phyloP scores from a whole-genome alignment of 139 green algal genomes.

The Yamagishiella unicocca region DNA sequence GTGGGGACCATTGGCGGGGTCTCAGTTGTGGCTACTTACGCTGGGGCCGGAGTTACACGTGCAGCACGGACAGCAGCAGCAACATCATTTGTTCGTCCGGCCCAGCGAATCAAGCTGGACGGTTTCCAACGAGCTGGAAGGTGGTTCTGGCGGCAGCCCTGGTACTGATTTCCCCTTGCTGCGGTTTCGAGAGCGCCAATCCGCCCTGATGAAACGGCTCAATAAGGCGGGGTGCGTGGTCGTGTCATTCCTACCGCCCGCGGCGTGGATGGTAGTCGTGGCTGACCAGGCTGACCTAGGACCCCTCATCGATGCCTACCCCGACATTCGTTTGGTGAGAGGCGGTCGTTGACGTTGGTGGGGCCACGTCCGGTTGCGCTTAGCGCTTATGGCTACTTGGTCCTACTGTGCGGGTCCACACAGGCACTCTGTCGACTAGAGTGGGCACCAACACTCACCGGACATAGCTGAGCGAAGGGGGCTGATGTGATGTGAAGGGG shows the following conservation, averaged over 20 bases:
- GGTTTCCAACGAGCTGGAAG: background rate
- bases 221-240: background rate
- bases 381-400: too few relatives aligned
- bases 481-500: background rate
- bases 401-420: too few relatives aligned
- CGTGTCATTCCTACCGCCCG: conserved; percentile 24
- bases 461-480: background rate
- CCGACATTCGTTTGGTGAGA: conserved; percentile 11
- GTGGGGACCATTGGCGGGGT: background rate
- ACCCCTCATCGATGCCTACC: background rate
- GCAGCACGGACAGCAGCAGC: background rate
- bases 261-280: conserved; percentile 25
- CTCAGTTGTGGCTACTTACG: conserved; percentile 28
- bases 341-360: background rate
- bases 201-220: background rate
- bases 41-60: conserved; percentile 12
- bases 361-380: too few relatives aligned
- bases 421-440: too few relatives aligned
- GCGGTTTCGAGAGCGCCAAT: background rate
- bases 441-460: background rate
- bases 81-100: background rate
- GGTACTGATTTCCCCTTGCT: background rate
- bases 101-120: background rate
- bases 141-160: background rate
- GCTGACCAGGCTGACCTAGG: background rate